Conservation (phyloP, 2,329 filamentous ascomycete species). For the Didymella segeticola region DNA sequence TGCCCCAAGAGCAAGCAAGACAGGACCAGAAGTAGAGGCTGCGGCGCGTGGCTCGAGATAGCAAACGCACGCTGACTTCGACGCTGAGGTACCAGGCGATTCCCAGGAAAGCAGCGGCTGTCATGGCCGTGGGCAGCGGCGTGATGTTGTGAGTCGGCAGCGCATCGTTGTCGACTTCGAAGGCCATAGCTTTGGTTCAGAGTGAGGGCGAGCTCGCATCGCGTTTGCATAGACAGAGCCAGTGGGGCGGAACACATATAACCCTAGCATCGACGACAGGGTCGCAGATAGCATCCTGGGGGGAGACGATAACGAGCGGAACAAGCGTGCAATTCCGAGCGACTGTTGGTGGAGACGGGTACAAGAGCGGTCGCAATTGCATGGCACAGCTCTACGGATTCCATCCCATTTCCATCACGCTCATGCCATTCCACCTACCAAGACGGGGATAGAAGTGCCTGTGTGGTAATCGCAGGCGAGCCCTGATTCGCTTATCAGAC, state of each 20-base stretch:
- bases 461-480: constrained; percentile 14
- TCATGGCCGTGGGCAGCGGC: constrained; percentile 25
- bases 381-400: no score
- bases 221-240: not conserved
- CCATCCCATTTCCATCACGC: no score
- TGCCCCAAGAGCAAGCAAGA: constrained; percentile 30
- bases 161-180: constrained; percentile 18
- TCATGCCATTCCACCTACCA: constrained; percentile 12
- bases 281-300: constrained; percentile 7
- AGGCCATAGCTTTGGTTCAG: constrained; percentile 15
- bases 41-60: constrained; percentile 43
- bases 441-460: constrained; percentile 15
- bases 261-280: constrained; percentile 2
- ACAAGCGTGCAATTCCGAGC: not conserved
- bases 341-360: constrained; percentile 6
- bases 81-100: constrained; percentile 46
- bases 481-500: constrained; percentile 10
- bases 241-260: constrained; percentile 8
- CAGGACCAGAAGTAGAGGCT: constrained; percentile 58
- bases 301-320: constrained; percentile 2
- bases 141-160: constrained; percentile 16
- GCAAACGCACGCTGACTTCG: constrained; percentile 53
- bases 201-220: constrained; percentile 3
- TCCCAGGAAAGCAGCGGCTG: constrained; percentile 27
- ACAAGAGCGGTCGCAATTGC: not conserved